Percentiles rank a stretch among this genome's conserved stretches.
phyloP scores from a whole-genome alignment of 2,329 filamentous ascomycete species.

The Cadophora sp. region DNA sequence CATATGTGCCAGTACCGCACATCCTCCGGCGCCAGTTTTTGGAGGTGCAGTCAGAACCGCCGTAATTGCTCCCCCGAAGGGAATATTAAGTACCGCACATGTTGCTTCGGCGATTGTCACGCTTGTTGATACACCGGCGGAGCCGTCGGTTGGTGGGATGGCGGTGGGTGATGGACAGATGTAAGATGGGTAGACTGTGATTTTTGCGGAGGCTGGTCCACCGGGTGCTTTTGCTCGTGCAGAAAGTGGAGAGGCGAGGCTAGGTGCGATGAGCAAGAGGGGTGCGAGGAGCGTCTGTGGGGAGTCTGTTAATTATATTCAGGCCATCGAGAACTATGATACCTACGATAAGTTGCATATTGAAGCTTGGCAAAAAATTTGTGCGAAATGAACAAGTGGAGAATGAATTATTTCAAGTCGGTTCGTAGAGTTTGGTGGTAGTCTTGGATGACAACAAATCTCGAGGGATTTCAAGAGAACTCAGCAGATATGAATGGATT shows the following conservation, averaged over 20 bases:
- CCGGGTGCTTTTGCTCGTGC: not conserved
- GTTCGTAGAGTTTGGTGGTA: not conserved
- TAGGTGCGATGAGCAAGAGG: not conserved
- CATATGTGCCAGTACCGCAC: not conserved
- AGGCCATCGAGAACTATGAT: not conserved
- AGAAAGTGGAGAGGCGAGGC: not conserved
- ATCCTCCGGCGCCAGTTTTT: not conserved
- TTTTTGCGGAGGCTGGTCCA: constrained; percentile 2
- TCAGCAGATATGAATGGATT: no score
- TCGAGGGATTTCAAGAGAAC: no score
- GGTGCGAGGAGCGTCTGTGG: not conserved
- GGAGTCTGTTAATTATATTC: not conserved
- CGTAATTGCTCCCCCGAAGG: not conserved
- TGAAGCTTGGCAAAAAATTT: not conserved
- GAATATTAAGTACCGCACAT: not conserved
- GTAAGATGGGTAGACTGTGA: not conserved
- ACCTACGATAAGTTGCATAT: not conserved
- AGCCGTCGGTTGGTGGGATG: not conserved
- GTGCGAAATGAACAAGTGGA: no score
- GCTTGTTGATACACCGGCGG: not conserved
- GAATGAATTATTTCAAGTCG: not conserved
- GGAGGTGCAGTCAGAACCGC: not conserved
- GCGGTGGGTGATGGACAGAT: not conserved
- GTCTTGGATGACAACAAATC: no score
- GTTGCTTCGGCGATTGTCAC: constrained; percentile 3